These are phyloP conservation scores for Populus davidiana DNA, from an alignment of 345 rosid species.

Conservation along the genomic window DNA sequence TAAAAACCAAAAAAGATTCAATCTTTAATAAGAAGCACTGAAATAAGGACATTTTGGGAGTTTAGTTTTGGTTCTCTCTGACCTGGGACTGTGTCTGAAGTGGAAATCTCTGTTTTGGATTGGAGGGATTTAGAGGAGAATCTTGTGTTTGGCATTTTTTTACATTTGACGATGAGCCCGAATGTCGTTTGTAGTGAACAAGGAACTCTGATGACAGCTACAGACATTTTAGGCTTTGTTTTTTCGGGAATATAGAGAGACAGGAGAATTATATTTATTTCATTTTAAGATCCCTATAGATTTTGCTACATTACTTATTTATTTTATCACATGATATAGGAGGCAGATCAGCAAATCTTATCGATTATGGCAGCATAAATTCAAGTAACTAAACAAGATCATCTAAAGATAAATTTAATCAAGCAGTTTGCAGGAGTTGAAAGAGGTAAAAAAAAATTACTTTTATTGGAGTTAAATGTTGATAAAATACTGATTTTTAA, in stretches of 20 bases:
- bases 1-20: not conserved
- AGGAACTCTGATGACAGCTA: not conserved
- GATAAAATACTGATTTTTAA: no score
- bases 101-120: conserved; percentile 9
- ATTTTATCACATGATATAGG: not conserved
- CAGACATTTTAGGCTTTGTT: not conserved
- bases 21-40: not conserved
- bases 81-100: conserved; percentile 39
- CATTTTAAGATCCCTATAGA: not conserved
- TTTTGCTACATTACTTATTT: not conserved
- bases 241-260: not conserved
- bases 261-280: not conserved
- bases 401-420: not conserved
- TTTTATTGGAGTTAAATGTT: no score
- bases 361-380: not conserved
- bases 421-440: not conserved
- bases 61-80: not conserved
- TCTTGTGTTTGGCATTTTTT: conserved; percentile 33
- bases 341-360: not conserved
- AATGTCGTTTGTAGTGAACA: not conserved
- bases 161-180: not conserved
- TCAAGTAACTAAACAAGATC: not conserved
- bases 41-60: not conserved
- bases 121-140: conserved; percentile 25
- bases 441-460: no score